Evolutionary conservation across 2,329 filamentous ascomycete species (phyloP), one percentile per base, ranked within the genome.

Genomic region (Penicillium sp.): DNA sequence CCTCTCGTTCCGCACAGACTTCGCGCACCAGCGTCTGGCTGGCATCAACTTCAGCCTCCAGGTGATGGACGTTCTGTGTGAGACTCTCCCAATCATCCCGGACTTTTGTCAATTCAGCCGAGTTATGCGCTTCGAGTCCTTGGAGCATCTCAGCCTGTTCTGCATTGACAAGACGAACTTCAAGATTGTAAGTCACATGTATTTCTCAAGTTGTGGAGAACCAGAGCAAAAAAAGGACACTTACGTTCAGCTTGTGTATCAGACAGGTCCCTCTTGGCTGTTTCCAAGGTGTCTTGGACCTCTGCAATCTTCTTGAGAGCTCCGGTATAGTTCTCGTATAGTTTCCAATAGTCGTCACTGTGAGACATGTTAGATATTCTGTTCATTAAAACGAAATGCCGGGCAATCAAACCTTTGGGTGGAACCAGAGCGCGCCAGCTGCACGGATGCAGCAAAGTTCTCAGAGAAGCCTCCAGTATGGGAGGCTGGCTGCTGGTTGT

Each of bases 331-430:
- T 71, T 70, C 15, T 75, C 71, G 54, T 74, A 75, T 44, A 76
- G 45, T 56, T 73, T 75, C 69, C 71, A 74, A 53, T 74, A 74
- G 29, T 74, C 70, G 42, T 74, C 72, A 54, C 72, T 73, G 45
- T 9, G 49, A 10, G n/a, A 15, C n/a, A 25, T 21, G 55, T 69
- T 57, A 67, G 61, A 41, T 25, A 18, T 31, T 7, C 5, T 18
- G n/a, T 18, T 18, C 35, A 41, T 31, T 13, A 10, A 16, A 18
- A 32, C 41, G 44, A 35, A n/a, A 39, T 27, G 8, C 5, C 8
- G 16, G 5, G 27, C 5, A 39, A 8, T 46, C 51, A 53, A 65
- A 74, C 72, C 68, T 72, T 58, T 75, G 72, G 8, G 67, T 66
- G 50, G 69, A 73, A 49, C 70, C 71, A 40, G 65, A 60, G 53